Conservation (phyloP, 176 grass and related monocot genomes). For the Musa beccarii region DNA sequence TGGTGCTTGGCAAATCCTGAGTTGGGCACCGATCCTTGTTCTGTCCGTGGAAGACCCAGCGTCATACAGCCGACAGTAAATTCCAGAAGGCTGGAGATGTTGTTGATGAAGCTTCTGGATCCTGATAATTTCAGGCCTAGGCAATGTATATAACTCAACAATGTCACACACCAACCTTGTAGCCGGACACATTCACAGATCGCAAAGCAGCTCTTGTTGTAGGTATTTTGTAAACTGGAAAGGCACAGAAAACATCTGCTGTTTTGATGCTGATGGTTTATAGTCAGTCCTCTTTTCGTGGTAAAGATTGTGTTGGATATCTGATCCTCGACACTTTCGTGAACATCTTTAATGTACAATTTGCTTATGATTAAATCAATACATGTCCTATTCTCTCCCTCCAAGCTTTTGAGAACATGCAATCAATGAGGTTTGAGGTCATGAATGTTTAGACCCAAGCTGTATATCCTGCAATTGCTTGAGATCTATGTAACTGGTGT, state of each 20-base stretch:
- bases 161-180: background rate
- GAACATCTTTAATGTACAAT: no score
- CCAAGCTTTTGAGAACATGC: no score
- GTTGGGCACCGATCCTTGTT: slow-evolving; percentile 51
- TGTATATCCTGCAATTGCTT: background rate
- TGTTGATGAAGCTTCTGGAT: slow-evolving; percentile 65
- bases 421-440: background rate
- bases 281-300: no score
- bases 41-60: slow-evolving; percentile 39
- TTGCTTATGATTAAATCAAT: no score
- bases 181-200: background rate
- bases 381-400: no score
- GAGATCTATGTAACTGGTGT: background rate
- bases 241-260: background rate
- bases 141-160: slow-evolving; percentile 74
- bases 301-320: no score
- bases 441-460: no score
- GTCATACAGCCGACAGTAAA: slow-evolving; percentile 39
- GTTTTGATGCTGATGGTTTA: background rate
- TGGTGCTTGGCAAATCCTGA: slow-evolving; percentile 62
- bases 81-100: slow-evolving; percentile 60
- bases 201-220: background rate
- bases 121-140: slow-evolving; percentile 78
- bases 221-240: background rate
- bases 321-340: background rate